These are phyloP conservation scores for Phytopythium chamaehyphon DNA, from an alignment of 352 stramenopile genomes.

Conservation along the genomic window DNA sequence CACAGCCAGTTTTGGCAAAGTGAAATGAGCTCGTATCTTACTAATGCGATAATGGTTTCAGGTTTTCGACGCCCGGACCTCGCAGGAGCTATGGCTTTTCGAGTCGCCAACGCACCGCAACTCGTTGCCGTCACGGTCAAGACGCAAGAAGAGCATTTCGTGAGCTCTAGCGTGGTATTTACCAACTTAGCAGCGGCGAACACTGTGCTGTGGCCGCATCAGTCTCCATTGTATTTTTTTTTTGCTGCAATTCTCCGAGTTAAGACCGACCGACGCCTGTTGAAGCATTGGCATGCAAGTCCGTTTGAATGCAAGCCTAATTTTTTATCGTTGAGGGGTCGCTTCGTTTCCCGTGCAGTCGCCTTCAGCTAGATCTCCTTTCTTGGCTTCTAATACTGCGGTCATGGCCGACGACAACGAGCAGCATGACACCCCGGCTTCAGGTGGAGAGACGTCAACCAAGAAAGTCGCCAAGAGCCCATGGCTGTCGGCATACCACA, in stretches of 20 bases:
- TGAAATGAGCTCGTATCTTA: not conserved
- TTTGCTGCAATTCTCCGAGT: too few relatives aligned
- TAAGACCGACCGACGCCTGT: not conserved
- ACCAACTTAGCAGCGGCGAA: too few relatives aligned
- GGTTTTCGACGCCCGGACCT: slow-evolving; percentile 17
- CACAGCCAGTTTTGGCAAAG: not conserved
- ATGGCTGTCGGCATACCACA: slow-evolving; percentile 88
- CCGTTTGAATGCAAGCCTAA: not conserved
- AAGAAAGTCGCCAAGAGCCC: slow-evolving; percentile 39
- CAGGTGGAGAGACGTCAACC: slow-evolving; percentile 4
- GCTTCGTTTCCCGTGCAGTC: slow-evolving; percentile 1
- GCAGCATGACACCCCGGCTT: slow-evolving; percentile 14
- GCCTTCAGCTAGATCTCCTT: too few relatives aligned
- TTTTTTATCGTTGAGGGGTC: not conserved
- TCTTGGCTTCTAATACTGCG: not conserved
- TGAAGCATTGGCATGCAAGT: not conserved
- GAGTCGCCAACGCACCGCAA: not conserved
- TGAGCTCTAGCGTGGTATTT: slow-evolving; percentile 14
- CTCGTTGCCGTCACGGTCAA: slow-evolving; percentile 2
- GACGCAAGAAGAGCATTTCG: slow-evolving; percentile 30
- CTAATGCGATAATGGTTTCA: not conserved
- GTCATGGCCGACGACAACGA: slow-evolving; percentile 17
- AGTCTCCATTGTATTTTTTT: too few relatives aligned
- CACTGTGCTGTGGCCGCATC: too few relatives aligned
- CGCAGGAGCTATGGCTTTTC: slow-evolving; percentile 6